Base-by-base conservation (phyloP, 164 flowering plant species). In the Macadamia tetraphylla region DNA sequence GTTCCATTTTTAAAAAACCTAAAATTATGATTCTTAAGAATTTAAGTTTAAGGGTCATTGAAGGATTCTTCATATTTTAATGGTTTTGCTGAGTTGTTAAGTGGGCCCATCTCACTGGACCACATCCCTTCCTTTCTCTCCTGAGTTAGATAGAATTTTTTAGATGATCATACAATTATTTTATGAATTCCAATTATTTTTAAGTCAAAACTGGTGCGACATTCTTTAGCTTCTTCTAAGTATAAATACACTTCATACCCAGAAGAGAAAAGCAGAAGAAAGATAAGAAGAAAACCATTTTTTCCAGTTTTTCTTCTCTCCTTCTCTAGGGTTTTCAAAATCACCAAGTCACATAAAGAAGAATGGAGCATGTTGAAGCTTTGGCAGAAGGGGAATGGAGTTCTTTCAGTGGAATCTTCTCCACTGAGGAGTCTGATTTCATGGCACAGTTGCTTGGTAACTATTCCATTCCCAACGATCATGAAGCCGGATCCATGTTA, bases 381-480 rank as follows among this genome's bases (percentile, higher is more conserved):
- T 46, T 73, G 63, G 46, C 64, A 57, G 71, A 68, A 11, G 67
- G 52, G 0, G 71, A 67, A 73, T 58, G 66, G 64, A 67, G 44
- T 18, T 68, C 67, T 32, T 68, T 63, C 7, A 63, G 40, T 74
- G 89, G 83, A 56, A 67, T 79, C 52, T 79, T 74, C 72, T 78
- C 81, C 43, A 71, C 71, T 46, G 89, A 89, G 44, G 92, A 89
- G 72, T 78, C 85, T 42, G 83, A 88, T 68, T 84, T 86, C 80
- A 84, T 89, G 92, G 81, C 88, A 9, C 86, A 85, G 63, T 78
- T 83, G 76, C 85, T 86, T 30, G 72, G 77, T 49, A 77, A 69
- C 64, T 76, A 30, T 58, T 69, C 80, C 0, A 9, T 75, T 35
- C 43, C 74, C 5, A 67, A 43, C 32, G 77, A 74, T 43, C 57